Evolutionary conservation across 23 red algal genomes (phyloP), one percentile per base, ranked within the genome.

Genomic region (Gracilaria caudata): DNA sequence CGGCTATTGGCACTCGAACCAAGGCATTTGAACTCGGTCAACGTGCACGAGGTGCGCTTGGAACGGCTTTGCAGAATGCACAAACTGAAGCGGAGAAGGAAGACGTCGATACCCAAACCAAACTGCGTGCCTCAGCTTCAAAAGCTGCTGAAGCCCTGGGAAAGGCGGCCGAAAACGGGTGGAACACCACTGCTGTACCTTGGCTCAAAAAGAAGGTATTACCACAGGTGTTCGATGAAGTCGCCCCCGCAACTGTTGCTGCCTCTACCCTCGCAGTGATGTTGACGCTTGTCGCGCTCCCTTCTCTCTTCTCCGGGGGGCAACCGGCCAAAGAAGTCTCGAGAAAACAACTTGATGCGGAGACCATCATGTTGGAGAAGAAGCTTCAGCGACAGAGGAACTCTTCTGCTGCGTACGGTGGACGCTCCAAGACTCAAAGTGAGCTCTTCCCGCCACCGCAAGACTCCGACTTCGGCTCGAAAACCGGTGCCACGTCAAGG

Each of bases 321-420:
- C 59, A 28, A 61, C 86, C 70, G 7, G 71, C 60, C 26, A 79
- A 58, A 51, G 24, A 44, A 53, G 12, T 20, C 21, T 32, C 40
- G 7, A 51, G 56, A 49, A 70, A 66, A 0, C n/a, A 89, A 28
- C 60, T 89, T 16, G 86, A 78, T 23, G 38, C 45, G n/a, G 73
- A 89, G 17, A 89, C 86, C 10, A 37, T 53, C 14, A 21, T 26
- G 51, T 49, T 89, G 38, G 86, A 89, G 51, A 89, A 79, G 63
- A 89, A 89, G 33, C 73, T 89, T 43, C 51, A 65, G 9, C 65
- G 73, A 32, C 70, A 75, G 26, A 45, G 70, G 26, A 45, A 29
- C 25, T 12, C 47, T 38, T 47, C 70, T 4, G 24, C n/a, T 21
- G 19, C 70, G 70, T 45, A 75, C 25, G 40, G 36, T 20, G 41